These are phyloP conservation scores for Coemansia umbellata DNA, from an alignment of 192 early-diverging fungal species.

Conservation along the genomic window DNA sequence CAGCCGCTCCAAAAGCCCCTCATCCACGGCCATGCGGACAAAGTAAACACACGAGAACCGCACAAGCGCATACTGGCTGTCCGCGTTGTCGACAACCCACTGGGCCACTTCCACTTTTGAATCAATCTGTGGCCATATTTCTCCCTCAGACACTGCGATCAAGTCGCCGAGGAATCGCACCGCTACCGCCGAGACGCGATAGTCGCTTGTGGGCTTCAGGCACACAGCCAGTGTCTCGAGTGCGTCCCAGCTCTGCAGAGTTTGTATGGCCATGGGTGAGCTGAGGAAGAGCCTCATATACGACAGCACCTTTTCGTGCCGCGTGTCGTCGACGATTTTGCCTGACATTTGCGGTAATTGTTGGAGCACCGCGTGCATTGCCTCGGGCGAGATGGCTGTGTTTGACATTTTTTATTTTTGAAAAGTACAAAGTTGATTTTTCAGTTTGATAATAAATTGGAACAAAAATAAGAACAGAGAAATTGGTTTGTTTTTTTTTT, in stretches of 20 bases:
- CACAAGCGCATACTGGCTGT: conserved; percentile 38
- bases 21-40: conserved; percentile 12
- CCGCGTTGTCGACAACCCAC: conserved; percentile 23
- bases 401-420: conserved; percentile 17
- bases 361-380: conserved; percentile 51
- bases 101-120: neutral
- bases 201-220: conserved; percentile 19
- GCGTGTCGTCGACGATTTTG: conserved; percentile 69
- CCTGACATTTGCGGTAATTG: conserved; percentile 64
- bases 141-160: neutral
- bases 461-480: neutral
- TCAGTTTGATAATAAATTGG: neutral
- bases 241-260: conserved; percentile 21
- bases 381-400: conserved; percentile 28
- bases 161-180: conserved; percentile 35
- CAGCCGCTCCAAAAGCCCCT: conserved; percentile 1
- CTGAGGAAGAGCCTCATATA: conserved; percentile 52
- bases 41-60: conserved; percentile 34
- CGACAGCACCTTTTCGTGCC: conserved; percentile 72
- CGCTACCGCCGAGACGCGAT: conserved; percentile 35
- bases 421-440: neutral
- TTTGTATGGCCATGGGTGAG: neutral
- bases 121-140: no score
- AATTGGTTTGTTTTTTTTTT: no score
- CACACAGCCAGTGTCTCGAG: conserved; percentile 2